A percentile compares a stretch with the other conserved stretches of the same genome.
Conservation (phyloP, 1,284 basidiomycete genomes). For the Fomitopsis pinicola region DNA sequence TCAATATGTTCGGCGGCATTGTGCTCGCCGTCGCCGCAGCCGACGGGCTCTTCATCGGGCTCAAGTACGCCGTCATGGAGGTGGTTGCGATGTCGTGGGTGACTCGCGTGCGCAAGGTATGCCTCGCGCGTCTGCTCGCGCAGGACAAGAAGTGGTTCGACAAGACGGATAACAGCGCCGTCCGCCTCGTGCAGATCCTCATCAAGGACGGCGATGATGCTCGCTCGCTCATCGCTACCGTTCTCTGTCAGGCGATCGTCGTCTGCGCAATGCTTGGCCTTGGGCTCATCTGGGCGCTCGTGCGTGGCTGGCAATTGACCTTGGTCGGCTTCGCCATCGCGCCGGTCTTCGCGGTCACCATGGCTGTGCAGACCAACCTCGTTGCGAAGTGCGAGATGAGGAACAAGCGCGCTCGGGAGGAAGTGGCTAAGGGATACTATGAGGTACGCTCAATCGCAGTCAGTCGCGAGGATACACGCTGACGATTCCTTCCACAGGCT, state of each 20-base stretch:
- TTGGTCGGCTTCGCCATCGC: slow-evolving; percentile 86
- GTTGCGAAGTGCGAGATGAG: slow-evolving; percentile 69
- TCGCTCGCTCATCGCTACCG: slow-evolving; percentile 69
- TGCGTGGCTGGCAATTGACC: slow-evolving; percentile 89
- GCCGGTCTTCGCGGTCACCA: slow-evolving; percentile 77
- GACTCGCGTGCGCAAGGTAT: slow-evolving; percentile 55
- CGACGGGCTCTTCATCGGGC: slow-evolving; percentile 71
- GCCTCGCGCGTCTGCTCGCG: slow-evolving; percentile 59
- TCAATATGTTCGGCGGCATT: slow-evolving; percentile 68
- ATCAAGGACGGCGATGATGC: slow-evolving; percentile 94
- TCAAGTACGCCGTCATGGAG: slow-evolving; percentile 80
- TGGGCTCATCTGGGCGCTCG: slow-evolving; percentile 86
- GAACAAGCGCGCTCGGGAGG: slow-evolving; percentile 84
- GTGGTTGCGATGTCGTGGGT: slow-evolving; percentile 76
- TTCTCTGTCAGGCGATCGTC: slow-evolving; percentile 71
- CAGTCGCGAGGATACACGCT: background rate
- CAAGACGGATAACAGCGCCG: slow-evolving; percentile 55
- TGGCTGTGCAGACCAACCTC: slow-evolving; percentile 69
- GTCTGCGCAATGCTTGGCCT: slow-evolving; percentile 79
- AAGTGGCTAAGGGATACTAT: slow-evolving; percentile 83
- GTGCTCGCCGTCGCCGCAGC: slow-evolving; percentile 70
- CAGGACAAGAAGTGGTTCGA: slow-evolving; percentile 97
- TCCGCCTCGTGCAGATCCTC: slow-evolving; percentile 72
- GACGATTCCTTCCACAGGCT: slow-evolving; percentile 39
- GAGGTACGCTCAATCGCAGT: slow-evolving; percentile 47